A percentile compares a stretch with the other conserved stretches of the same genome.
phyloP scores from a whole-genome alignment of 2,329 filamentous ascomycete species.

The Fusarium palustre region DNA sequence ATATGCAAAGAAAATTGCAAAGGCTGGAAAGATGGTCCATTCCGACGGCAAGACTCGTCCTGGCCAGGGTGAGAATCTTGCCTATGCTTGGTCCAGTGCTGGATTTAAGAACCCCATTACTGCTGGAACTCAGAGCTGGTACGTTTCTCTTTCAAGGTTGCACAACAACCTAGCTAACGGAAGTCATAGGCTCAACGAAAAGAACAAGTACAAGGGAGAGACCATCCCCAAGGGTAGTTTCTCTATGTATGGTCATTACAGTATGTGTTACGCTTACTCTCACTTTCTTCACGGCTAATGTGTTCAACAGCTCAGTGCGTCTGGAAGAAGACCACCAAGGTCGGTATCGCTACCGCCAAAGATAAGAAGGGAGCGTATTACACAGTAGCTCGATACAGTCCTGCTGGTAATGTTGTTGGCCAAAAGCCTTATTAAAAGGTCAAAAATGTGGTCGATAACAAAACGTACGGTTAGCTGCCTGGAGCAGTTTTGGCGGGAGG shows the following conservation, averaged over 20 bases:
- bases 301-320: constrained; percentile 44
- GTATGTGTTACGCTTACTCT: constrained; percentile 1
- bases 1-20: constrained; percentile 37
- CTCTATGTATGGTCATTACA: constrained; percentile 47
- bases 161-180: rapidly evolving
- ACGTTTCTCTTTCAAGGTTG: rapidly evolving
- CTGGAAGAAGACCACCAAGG: constrained; percentile 49
- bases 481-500: not conserved
- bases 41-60: constrained; percentile 15
- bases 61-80: constrained; percentile 43
- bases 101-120: constrained; percentile 28
- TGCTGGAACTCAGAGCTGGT: constrained; percentile 35
- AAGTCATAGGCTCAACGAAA: constrained; percentile 29
- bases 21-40: constrained; percentile 27
- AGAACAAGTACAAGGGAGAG: constrained; percentile 35
- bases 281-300: not conserved
- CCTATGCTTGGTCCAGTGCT: constrained; percentile 30
- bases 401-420: constrained; percentile 50
- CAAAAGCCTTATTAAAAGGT: constrained; percentile 45
- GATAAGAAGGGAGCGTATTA: constrained; percentile 46
- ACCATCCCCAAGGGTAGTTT: constrained; percentile 42
- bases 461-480: not conserved
- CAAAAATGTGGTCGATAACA: rapidly evolving
- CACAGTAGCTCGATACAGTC: constrained; percentile 51
- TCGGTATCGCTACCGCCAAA: constrained; percentile 49